Evolutionary conservation across 352 stramenopile species (phyloP), one percentile per base, ranked within the genome.

Genomic region (Phytophthora sojae): DNA sequence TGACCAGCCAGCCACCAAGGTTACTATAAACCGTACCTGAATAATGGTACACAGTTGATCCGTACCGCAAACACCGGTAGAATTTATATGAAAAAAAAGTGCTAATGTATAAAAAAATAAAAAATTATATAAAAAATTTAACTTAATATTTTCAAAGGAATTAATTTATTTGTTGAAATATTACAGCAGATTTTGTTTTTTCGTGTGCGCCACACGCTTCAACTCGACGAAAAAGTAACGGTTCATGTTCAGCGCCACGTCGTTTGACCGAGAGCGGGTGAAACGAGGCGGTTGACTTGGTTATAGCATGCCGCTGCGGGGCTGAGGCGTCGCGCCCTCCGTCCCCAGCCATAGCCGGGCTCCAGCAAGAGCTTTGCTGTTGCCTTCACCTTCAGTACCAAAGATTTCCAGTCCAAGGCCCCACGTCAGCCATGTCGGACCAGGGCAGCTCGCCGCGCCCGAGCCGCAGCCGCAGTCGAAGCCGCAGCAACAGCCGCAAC

Each of bases 351-450:
- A 50, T 15, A 50, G 42, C 12, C 42, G 42, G 45, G 59, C 68
- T 76, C 47, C 67, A 68, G 37, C 37, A 44, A 17, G 14, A 65
- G 64, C 67, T 51, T 64, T 44, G 42, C 50, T 68, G 55, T 30
- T 30, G 14, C 6, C 45, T 66, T 49, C 55, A 56, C 51, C 62
- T 63, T 71, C 68, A 75, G 29, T 67, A 55, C 39, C 39, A 67
- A 75, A 75, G 68, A 75, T 75, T 75, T 32, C 68, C 39, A n/a
- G 39, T 17, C 32, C 32, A 29, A 8, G 26, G 19, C 11, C n/a
- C 29, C 57, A 32, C 4, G 47, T 57, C 45, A 67, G 39, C 19
- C 50, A 86, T 86, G 76, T 86, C 76, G 64, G 79, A 81, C 61
- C 61, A 60, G 37, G 72, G 70, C 19, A 74, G 53, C 55, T 83